Percentiles rank a stretch among this genome's conserved stretches.
Conservation (phyloP, 73 alveolate genomes). For the Durusdinium trenchii region DNA sequence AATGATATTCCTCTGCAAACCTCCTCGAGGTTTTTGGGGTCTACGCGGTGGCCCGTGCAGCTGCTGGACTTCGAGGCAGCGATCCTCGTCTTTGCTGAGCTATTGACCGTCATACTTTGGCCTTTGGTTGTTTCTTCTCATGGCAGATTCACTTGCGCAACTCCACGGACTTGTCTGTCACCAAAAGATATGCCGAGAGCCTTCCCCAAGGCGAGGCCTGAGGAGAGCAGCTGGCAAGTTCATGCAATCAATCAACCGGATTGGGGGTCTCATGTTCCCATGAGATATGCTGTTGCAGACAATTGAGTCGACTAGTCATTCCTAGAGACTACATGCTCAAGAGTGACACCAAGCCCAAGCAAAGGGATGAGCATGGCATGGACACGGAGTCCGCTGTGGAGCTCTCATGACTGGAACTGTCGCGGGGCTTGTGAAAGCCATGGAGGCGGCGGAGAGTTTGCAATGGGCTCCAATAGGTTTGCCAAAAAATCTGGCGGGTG, state of each 20-base stretch:
- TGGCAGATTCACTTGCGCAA: conserved; percentile 61
- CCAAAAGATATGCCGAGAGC: conserved; percentile 34
- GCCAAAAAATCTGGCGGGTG: conserved; percentile 15
- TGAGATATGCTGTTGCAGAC: too few relatives aligned
- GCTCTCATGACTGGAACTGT: neutral
- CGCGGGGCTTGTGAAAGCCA: neutral
- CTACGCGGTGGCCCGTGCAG: conserved; percentile 75
- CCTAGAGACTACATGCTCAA: too few relatives aligned
- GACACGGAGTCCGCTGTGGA: neutral
- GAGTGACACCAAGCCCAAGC: too few relatives aligned
- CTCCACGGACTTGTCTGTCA: conserved; percentile 52
- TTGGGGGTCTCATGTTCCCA: too few relatives aligned
- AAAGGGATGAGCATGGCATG: too few relatives aligned
- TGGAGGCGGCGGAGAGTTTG: neutral
- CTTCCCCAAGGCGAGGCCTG: conserved; percentile 74
- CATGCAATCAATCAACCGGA: too few relatives aligned
- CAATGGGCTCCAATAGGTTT: conserved; percentile 57
- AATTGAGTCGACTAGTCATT: too few relatives aligned
- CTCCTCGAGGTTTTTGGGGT: conserved; percentile 40
- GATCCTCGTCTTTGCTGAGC: neutral
- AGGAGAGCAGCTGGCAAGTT: too few relatives aligned
- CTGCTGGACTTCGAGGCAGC: conserved; percentile 65
- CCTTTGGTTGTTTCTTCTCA: neutral
- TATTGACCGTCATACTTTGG: neutral
- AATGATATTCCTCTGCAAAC: too few relatives aligned